A percentile compares a stretch with the other conserved stretches of the same genome.
Evolutionary conservation across 1,284 basidiomycete species (phyloP).

Genomic region (Cronartium ribicola): DNA sequence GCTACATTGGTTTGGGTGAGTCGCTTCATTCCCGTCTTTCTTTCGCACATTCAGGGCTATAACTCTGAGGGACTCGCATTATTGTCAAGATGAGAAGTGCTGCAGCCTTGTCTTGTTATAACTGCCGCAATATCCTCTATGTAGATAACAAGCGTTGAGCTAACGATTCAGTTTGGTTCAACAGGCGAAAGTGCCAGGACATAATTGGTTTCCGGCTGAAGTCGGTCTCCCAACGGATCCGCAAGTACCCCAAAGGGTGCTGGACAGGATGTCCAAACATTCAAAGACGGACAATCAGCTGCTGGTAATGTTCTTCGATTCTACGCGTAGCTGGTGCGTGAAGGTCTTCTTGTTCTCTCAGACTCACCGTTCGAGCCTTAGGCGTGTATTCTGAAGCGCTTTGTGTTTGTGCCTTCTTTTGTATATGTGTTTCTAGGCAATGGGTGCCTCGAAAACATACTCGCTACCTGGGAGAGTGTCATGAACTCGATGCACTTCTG

Average conservation of each 20-base stretch:
- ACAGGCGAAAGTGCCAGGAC: constrained; percentile 38
- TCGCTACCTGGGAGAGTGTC: constrained; percentile 34
- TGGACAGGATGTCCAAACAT: constrained; percentile 16
- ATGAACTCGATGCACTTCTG: constrained; percentile 34
- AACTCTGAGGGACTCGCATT: no score
- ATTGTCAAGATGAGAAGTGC: no score
- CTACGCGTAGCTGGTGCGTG: constrained; percentile 38
- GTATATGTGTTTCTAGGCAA: constrained; percentile 22
- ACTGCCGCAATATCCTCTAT: no score
- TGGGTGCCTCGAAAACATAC: constrained; percentile 34
- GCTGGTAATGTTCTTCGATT: constrained; percentile 42
- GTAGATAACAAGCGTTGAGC: no score
- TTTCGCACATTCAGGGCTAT: background rate
- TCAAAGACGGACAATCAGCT: constrained; percentile 12
- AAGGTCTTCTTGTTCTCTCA: background rate
- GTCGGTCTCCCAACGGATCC: constrained; percentile 33
- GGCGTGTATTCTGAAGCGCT: background rate
- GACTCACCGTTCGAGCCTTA: no score
- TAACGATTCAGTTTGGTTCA: background rate
- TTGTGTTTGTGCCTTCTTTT: background rate
- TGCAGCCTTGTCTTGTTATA: no score
- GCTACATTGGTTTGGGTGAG: constrained; percentile 42
- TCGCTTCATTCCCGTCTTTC: background rate
- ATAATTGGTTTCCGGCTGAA: constrained; percentile 42
- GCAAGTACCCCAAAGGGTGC: constrained; percentile 20